Percentiles rank a stretch among this genome's conserved stretches.
Conservation (phyloP, 1,284 basidiomycete genomes). For the Marasmius sp. region DNA sequence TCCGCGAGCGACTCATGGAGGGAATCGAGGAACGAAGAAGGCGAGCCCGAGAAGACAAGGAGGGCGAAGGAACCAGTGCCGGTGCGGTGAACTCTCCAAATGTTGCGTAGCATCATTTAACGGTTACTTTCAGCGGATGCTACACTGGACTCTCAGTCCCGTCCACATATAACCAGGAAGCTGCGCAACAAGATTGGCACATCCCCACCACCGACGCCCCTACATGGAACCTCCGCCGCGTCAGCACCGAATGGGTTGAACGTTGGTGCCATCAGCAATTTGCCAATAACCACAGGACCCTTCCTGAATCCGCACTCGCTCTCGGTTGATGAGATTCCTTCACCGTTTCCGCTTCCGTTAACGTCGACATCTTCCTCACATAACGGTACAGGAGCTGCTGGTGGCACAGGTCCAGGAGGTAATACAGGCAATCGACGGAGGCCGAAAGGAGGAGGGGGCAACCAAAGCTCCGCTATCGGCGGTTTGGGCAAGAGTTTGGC, state of each 20-base stretch:
- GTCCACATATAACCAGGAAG: slow-evolving; percentile 79
- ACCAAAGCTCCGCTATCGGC: slow-evolving; percentile 51
- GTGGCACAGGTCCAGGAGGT: slow-evolving; percentile 28
- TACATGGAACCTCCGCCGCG: slow-evolving; percentile 36
- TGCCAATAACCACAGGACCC: slow-evolving; percentile 63
- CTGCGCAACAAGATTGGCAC: slow-evolving; percentile 74
- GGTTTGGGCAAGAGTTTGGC: slow-evolving; percentile 66
- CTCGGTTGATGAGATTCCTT: slow-evolving; percentile 78
- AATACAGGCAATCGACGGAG: slow-evolving; percentile 51
- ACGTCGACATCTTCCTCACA: slow-evolving; percentile 44
- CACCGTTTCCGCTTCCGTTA: slow-evolving; percentile 76
- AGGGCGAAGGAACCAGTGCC: slow-evolving; percentile 70
- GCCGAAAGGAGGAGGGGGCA: slow-evolving; percentile 55
- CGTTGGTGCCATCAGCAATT: slow-evolving; percentile 32
- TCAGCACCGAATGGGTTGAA: slow-evolving; percentile 32
- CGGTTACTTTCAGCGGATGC: slow-evolving; percentile 44
- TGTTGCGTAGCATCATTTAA: slow-evolving; percentile 1
- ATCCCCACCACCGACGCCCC: slow-evolving; percentile 60
- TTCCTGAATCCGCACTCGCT: slow-evolving; percentile 78
- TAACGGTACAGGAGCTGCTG: slow-evolving; percentile 34
- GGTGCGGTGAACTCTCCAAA: slow-evolving; percentile 37
- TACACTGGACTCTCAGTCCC: slow-evolving; percentile 68
- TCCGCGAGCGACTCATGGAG: slow-evolving; percentile 74
- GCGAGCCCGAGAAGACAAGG: slow-evolving; percentile 78
- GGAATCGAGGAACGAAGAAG: slow-evolving; percentile 77